Evolutionary conservation across 2,329 filamentous ascomycete genomes (phyloP).

Genomic region (Aspergillus cejpii): DNA sequence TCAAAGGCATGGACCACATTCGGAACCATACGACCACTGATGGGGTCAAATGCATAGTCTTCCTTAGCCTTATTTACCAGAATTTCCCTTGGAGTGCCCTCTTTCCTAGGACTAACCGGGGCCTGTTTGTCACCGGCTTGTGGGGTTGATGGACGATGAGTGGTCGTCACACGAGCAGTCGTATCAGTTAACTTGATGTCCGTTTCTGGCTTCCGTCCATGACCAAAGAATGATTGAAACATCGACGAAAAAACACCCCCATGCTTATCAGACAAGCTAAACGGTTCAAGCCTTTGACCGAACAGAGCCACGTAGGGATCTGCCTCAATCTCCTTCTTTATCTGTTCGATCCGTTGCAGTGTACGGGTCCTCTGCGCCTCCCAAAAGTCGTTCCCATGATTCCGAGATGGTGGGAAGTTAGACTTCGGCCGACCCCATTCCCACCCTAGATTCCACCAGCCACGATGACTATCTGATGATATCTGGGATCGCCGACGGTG

Average conservation of each 20-base stretch:
- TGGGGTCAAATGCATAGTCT: constrained; percentile 37
- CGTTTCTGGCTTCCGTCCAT: constrained; percentile 5
- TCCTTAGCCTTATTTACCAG: background rate
- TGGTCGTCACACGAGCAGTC: background rate
- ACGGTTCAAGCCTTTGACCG: constrained; percentile 29
- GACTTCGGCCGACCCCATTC: constrained; percentile 4
- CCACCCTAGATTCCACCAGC: constrained; percentile 16
- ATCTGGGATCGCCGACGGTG: constrained; percentile 2
- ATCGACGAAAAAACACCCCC: constrained; percentile 26
- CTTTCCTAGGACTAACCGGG: background rate
- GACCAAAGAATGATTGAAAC: constrained; percentile 25
- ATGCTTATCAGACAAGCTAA: constrained; percentile 15
- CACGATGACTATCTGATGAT: constrained; percentile 5
- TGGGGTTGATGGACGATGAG: constrained; percentile 3
- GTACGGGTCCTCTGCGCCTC: constrained; percentile 19
- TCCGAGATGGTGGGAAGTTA: background rate
- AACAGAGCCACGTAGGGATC: constrained; percentile 40
- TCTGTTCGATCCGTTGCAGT: constrained; percentile 31
- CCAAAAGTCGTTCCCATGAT: constrained; percentile 13
- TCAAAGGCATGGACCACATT: constrained; percentile 5
- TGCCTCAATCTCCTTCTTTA: constrained; percentile 31
- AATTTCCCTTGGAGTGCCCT: background rate
- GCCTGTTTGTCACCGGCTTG: constrained; percentile 3
- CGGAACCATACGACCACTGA: constrained; percentile 38
- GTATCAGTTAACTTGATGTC: constrained; percentile 1